phyloP scores from a whole-genome alignment of 805 yeast species.

The Lipomyces sp. region DNA sequence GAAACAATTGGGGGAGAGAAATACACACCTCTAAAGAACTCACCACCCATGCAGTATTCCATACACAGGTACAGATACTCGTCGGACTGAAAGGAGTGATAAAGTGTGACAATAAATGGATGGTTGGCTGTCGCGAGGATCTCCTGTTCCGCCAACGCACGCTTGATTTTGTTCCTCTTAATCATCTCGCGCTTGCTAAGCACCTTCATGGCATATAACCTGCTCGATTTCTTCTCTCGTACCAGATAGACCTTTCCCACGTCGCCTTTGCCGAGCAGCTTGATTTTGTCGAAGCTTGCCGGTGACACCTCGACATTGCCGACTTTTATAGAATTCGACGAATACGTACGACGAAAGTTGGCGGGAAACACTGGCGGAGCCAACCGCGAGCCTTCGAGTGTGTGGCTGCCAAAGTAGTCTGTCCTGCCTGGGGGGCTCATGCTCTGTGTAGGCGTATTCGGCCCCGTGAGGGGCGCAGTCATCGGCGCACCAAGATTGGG shows the following conservation, averaged over 20 bases:
- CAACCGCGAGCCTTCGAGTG: background rate
- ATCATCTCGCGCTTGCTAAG: conserved; percentile 90
- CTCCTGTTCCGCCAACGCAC: conserved; percentile 96
- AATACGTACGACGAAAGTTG: conserved; percentile 51
- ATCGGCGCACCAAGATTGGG: background rate
- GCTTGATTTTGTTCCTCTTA: conserved; percentile 85
- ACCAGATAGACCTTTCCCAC: conserved; percentile 96
- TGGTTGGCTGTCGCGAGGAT: conserved; percentile 92
- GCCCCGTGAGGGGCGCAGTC: too few species aligned
- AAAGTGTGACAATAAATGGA: conserved; percentile 93
- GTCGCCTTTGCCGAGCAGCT: conserved; percentile 93
- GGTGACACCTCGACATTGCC: conserved; percentile 80
- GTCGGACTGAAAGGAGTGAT: conserved; percentile 94
- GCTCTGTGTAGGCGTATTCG: too few species aligned
- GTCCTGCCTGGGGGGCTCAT: background rate
- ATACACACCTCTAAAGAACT: conserved; percentile 64
- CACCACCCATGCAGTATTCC: conserved; percentile 99
- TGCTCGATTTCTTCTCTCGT: conserved; percentile 69
- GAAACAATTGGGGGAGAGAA: background rate
- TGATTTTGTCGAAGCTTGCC: conserved; percentile 80
- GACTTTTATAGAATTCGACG: conserved; percentile 69
- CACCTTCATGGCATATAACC: conserved; percentile 89
- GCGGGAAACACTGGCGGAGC: conserved; percentile 13
- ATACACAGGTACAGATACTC: conserved; percentile 89
- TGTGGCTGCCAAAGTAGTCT: background rate